Percentiles rank a stretch among this genome's conserved stretches.
Evolutionary conservation across 1,139 yeast genomes (phyloP).

Genomic region (Candida pseudoviswanathii): DNA sequence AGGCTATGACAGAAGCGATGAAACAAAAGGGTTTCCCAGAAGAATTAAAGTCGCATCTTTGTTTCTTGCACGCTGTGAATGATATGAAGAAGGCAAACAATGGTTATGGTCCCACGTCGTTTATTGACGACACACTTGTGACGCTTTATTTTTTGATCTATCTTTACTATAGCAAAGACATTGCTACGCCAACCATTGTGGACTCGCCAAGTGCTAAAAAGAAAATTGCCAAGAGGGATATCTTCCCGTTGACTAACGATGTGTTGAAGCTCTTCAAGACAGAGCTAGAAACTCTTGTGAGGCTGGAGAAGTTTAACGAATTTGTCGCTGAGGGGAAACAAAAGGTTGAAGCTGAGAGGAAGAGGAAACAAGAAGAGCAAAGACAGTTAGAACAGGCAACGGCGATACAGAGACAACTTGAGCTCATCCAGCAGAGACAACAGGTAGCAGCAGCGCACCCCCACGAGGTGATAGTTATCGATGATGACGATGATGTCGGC

Average conservation of each 20-base stretch:
- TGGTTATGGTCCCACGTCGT: slow-evolving; percentile 81
- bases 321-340: slow-evolving; percentile 20
- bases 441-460: not conserved
- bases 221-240: slow-evolving; percentile 46
- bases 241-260: slow-evolving; percentile 45
- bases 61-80: slow-evolving; percentile 53
- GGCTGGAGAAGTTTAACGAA: slow-evolving; percentile 35
- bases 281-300: slow-evolving; percentile 32
- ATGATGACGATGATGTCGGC: not conserved
- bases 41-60: slow-evolving; percentile 33
- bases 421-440: not conserved
- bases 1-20: slow-evolving; percentile 32
- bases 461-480: not conserved
- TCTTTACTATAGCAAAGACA: slow-evolving; percentile 19
- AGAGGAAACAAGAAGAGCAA: slow-evolving; percentile 4
- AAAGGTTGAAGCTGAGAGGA: not conserved
- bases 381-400: not conserved
- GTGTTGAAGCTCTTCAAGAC: slow-evolving; percentile 31
- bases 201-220: slow-evolving; percentile 42
- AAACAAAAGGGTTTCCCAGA: slow-evolving; percentile 33
- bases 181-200: not conserved
- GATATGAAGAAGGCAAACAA: slow-evolving; percentile 74
- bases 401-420: not conserved
- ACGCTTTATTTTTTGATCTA: slow-evolving; percentile 60
- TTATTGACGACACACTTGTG: slow-evolving; percentile 73